Conservation (phyloP, 1,139 yeast species). For the Blastobotrys petasosporus region DNA sequence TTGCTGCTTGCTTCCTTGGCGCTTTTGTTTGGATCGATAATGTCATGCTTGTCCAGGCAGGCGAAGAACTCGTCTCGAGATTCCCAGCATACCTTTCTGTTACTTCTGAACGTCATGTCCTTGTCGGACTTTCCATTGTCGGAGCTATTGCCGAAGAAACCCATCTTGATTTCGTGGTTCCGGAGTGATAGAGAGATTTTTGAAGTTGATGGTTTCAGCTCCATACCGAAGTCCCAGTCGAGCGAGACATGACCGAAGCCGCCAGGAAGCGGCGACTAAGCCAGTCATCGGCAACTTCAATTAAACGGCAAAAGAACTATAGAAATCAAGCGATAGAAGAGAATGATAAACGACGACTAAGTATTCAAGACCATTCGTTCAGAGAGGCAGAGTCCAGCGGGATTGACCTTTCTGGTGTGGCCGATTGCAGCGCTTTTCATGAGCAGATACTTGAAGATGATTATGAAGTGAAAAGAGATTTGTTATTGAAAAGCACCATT, state of each 20-base stretch:
- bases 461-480: neutral
- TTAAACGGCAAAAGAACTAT: neutral
- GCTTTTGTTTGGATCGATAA: constrained; percentile 40
- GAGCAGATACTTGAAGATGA: neutral
- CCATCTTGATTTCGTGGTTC: constrained; percentile 13
- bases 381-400: neutral
- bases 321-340: neutral
- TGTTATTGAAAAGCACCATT: neutral
- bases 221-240: too few relatives aligned
- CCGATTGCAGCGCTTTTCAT: neutral
- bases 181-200: neutral
- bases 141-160: constrained; percentile 26
- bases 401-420: neutral
- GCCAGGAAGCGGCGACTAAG: too few relatives aligned
- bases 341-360: neutral
- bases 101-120: constrained; percentile 46
- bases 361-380: too few relatives aligned
- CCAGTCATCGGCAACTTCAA: neutral
- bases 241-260: too few relatives aligned
- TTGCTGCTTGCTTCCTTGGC: constrained; percentile 27
- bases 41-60: constrained; percentile 51
- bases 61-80: constrained; percentile 53
- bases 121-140: constrained; percentile 14
- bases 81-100: constrained; percentile 61
- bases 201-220: neutral